Base-by-base conservation (phyloP, 2,329 filamentous ascomycete species). In the Aureobasidium leucospermi region DNA sequence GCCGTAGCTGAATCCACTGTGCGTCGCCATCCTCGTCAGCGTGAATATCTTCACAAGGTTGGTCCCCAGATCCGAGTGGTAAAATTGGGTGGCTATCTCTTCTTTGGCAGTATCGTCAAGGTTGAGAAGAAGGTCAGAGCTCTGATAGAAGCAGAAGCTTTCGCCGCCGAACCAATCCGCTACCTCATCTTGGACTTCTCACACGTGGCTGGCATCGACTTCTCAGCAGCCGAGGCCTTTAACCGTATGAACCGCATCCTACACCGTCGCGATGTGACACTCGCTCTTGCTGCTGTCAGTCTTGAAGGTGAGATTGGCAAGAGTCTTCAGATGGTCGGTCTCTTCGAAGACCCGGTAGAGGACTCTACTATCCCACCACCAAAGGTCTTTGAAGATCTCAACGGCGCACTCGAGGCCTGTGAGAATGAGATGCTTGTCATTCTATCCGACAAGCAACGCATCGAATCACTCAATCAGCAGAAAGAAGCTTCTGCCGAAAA, bases 21-120 rank as follows among this genome's bases (percentile, higher is more conserved):
- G 31, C 84, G 94, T 57, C 85, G 94, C 58, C 96, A 96, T 65
- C 89, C 90, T 0, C 86, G 91, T 3, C 94, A 99, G 67, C 87
- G 92, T 62, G 85, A 88, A 61, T 99, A 94, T 69, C 78, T 99
- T 4, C 86, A 86, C 62, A 83, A 93, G 64, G 92, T 94, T 15
- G 92, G 93, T 3, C 82, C 84, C 34, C 94, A 99, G 70, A 94
- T 95, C 36, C 88, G 89, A 61, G 86, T 97, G 52, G 88, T 96
- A 68, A 97, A 97, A 72, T 81, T 99, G 15, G 87, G 89, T 0
- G 93, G 94, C 0, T 97, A 93, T 69, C 82, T 99, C n/a, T 99
- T 99, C 78, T 99, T 99, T 66, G 94, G 94, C 15, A 97, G 92
- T 2, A 96, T 99, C 64, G 93, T 96, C 57, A 90, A 90, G 49